A percentile compares a stretch with the other conserved stretches of the same genome.
phyloP scores from a whole-genome alignment of 768 basidiomycete genomes.

The Lyophyllum shimeji region DNA sequence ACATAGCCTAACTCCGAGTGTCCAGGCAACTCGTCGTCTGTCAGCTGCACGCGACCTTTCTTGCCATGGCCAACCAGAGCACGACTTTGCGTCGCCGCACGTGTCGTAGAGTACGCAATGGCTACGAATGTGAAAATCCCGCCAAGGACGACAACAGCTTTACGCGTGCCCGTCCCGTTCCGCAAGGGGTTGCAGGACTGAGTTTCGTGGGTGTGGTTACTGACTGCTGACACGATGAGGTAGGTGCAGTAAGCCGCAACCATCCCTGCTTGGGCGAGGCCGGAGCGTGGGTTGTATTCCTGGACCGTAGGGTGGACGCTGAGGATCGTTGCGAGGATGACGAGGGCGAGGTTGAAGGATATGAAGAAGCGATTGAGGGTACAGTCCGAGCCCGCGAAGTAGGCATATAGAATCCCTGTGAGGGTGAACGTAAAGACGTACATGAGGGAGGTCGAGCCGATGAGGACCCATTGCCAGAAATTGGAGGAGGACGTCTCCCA shows the following conservation, averaged over 20 bases:
- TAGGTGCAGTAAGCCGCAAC: slow-evolving; percentile 98
- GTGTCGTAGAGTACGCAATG: slow-evolving; percentile 94
- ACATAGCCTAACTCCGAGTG: slow-evolving; percentile 77
- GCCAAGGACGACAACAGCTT: slow-evolving; percentile 85
- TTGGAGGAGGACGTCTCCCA: slow-evolving; percentile 90
- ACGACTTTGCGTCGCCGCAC: slow-evolving; percentile 94
- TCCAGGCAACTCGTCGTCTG: slow-evolving; percentile 48
- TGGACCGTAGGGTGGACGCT: slow-evolving; percentile 87
- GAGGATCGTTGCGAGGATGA: slow-evolving; percentile 75
- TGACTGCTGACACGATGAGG: slow-evolving; percentile 89
- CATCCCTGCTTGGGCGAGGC: slow-evolving; percentile 93
- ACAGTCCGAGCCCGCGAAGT: slow-evolving; percentile 87
- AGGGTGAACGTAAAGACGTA: slow-evolving; percentile 83
- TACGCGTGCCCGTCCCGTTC: slow-evolving; percentile 65
- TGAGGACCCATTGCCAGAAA: slow-evolving; percentile 94
- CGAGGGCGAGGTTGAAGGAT: slow-evolving; percentile 85
- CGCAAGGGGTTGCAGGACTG: slow-evolving; percentile 86
- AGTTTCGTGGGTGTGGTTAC: slow-evolving; percentile 80
- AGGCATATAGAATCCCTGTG: slow-evolving; percentile 87
- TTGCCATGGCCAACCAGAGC: slow-evolving; percentile 80
- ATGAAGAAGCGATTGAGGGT: slow-evolving; percentile 97
- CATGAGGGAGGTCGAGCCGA: slow-evolving; percentile 89
- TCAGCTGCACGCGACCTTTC: slow-evolving; percentile 62
- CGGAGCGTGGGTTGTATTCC: slow-evolving; percentile 90
- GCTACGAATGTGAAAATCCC: slow-evolving; percentile 97